Base-by-base conservation (phyloP, 495 filamentous ascomycete species). In the Annulohypoxylon moriforme region DNA sequence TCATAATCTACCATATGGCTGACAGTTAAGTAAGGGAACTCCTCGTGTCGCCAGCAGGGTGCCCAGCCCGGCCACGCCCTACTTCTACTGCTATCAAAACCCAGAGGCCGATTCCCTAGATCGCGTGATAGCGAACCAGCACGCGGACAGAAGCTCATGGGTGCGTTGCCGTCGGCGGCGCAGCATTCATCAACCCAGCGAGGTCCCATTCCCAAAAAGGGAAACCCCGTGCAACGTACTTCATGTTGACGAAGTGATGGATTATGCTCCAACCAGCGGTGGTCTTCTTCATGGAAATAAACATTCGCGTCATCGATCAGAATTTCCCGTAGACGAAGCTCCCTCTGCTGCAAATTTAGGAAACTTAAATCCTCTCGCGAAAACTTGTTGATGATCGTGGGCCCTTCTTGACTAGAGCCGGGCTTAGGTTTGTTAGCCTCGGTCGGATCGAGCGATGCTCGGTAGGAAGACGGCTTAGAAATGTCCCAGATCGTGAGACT, bases 401-500 rank as follows among this genome's bases (percentile, higher is more conserved):
- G 88, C 0, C 84, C 81, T 66, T 62, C 18, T 16, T 56, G 11
- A 27, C 69, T 29, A 56, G 76, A 33, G n/a, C 24, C 31, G 0
- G 68, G 29, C 11, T 75, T 77, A 9, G 80, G 81, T 9, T 80
- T 79, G 9, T 72, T 70, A 33, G 76, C 74, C 0, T 86, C 84
- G 0, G 78, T 81, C 3, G 86, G 85, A 71, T 90, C 86, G 33
- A 85, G 65, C 0, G 85, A 89, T 3, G 89, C 86, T 2, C 83
- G 81, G 71, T 90, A 88, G 0, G 81, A 60, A 6, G 86, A 88
- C 2, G 83, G 79, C 0, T 81, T 79, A 1, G 86, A 86, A 58
- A 92, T 90, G 53, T 92, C 88, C 90, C 89, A 92, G 0, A 92
- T 80, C n/a, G 83, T 84, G 14, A 92, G 74, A 20, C 86, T 85